Conservation (phyloP, 192 early-diverging fungal species). For the Gaertneriomyces semiglobifer region DNA sequence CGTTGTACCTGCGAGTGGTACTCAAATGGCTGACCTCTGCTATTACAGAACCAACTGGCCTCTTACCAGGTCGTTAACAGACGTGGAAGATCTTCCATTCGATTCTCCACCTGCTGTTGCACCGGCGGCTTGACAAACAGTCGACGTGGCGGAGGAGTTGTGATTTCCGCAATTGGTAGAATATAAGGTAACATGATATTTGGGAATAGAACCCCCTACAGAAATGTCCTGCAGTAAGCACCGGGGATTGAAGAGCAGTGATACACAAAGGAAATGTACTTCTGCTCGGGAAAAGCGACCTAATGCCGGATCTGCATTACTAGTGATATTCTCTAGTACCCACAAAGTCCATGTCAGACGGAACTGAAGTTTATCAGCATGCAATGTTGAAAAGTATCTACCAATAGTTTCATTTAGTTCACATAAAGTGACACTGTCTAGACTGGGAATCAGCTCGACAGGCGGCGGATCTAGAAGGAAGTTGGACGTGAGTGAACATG, state of each 20-base stretch:
- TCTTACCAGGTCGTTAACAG: background rate
- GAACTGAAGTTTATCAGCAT: background rate
- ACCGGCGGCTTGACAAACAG: background rate
- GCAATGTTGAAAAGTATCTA: background rate
- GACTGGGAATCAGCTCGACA: too few species aligned
- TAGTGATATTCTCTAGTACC: constrained; percentile 4
- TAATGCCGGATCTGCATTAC: constrained; percentile 10
- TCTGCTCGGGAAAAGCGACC: constrained; percentile 3
- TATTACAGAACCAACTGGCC: background rate
- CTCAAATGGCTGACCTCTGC: background rate
- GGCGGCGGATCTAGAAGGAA: too few species aligned
- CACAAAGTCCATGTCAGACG: background rate
- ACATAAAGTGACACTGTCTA: constrained; percentile 8
- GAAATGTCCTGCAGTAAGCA: background rate
- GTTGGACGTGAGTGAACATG: too few species aligned
- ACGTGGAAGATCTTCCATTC: background rate
- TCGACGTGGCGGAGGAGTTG: background rate
- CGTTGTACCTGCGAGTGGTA: background rate
- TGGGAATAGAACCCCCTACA: constrained; percentile 5
- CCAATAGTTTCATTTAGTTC: constrained; percentile 4
- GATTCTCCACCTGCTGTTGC: background rate
- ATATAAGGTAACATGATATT: constrained; percentile 1
- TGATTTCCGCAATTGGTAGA: background rate
- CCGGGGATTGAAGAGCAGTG: background rate
- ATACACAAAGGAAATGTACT: background rate